phyloP scores from a whole-genome alignment of 2,329 filamentous ascomycete genomes.

The Mycosphaerella sp. region DNA sequence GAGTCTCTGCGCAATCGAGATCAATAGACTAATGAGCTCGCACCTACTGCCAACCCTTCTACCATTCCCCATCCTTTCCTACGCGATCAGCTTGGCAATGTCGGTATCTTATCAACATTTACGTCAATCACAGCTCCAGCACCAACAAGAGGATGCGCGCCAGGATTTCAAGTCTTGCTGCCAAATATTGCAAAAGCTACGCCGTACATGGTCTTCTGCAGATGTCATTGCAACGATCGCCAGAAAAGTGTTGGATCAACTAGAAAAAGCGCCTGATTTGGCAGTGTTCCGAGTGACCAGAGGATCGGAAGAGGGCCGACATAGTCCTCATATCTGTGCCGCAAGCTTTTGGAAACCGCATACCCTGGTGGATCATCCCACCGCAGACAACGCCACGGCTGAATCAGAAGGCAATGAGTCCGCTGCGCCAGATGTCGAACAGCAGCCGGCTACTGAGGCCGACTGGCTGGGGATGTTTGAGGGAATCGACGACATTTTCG shows the following conservation, averaged over 20 bases:
- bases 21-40: slow-evolving; percentile 45
- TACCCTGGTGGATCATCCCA: slow-evolving; percentile 17
- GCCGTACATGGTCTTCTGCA: slow-evolving; percentile 42
- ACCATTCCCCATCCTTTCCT: slow-evolving; percentile 50
- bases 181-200: slow-evolving; percentile 39
- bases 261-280: slow-evolving; percentile 26
- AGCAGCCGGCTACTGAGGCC: slow-evolving; percentile 5
- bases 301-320: slow-evolving; percentile 8
- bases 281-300: slow-evolving; percentile 25
- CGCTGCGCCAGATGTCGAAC: neutral
- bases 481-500: slow-evolving; percentile 33
- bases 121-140: slow-evolving; percentile 45
- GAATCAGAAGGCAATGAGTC: slow-evolving; percentile 3
- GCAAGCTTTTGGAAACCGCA: slow-evolving; percentile 19
- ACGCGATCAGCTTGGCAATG: slow-evolving; percentile 50
- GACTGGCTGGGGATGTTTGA: slow-evolving; percentile 26
- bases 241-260: slow-evolving; percentile 30
- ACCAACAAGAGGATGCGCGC: slow-evolving; percentile 43
- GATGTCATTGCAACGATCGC: slow-evolving; percentile 39
- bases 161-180: slow-evolving; percentile 42
- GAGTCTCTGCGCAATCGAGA: slow-evolving; percentile 50
- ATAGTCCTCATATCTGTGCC: slow-evolving; percentile 19
- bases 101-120: slow-evolving; percentile 53
- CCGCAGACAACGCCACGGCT: slow-evolving; percentile 3
- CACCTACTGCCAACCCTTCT: slow-evolving; percentile 42